phyloP scores from a whole-genome alignment of 129 eudicot genomes.

The Lonicera japonica region DNA sequence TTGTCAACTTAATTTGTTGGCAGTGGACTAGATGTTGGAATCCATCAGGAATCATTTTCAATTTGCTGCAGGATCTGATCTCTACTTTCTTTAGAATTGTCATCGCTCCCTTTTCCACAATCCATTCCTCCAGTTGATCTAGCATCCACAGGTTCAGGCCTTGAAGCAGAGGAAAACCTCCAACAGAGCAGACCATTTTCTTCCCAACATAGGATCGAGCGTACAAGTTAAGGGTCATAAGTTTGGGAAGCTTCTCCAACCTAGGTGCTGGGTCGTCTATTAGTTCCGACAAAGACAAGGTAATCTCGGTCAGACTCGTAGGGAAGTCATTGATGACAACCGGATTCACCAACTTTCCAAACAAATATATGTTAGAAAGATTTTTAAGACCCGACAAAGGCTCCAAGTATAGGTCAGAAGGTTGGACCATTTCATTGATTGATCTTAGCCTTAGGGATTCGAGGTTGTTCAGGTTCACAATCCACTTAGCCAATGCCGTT shows the following conservation, averaged over 20 bases:
- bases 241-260: slow-evolving; percentile 9
- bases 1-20: neutral
- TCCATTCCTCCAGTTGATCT: slow-evolving; percentile 6
- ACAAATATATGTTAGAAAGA: slow-evolving; percentile 10
- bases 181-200: neutral
- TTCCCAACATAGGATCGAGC: neutral
- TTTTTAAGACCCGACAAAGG: slow-evolving; percentile 3
- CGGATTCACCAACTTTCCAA: slow-evolving; percentile 14
- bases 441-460: slow-evolving; percentile 22
- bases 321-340: neutral
- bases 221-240: slow-evolving; percentile 4
- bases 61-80: slow-evolving; percentile 7
- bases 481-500: slow-evolving; percentile 9
- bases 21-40: neutral
- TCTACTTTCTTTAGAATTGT: slow-evolving; percentile 12
- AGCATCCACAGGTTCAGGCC: slow-evolving; percentile 14
- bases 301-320: slow-evolving; percentile 13
- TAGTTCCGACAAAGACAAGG: slow-evolving; percentile 4
- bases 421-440: slow-evolving; percentile 2
- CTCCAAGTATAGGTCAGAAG: slow-evolving; percentile 11
- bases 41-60: slow-evolving; percentile 7
- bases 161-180: slow-evolving; percentile 17
- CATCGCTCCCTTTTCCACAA: slow-evolving; percentile 4
- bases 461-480: slow-evolving; percentile 2
- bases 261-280: slow-evolving; percentile 1